Evolutionary conservation across 2,329 filamentous ascomycete genomes (phyloP).

Genomic region (Boeremia exigua): DNA sequence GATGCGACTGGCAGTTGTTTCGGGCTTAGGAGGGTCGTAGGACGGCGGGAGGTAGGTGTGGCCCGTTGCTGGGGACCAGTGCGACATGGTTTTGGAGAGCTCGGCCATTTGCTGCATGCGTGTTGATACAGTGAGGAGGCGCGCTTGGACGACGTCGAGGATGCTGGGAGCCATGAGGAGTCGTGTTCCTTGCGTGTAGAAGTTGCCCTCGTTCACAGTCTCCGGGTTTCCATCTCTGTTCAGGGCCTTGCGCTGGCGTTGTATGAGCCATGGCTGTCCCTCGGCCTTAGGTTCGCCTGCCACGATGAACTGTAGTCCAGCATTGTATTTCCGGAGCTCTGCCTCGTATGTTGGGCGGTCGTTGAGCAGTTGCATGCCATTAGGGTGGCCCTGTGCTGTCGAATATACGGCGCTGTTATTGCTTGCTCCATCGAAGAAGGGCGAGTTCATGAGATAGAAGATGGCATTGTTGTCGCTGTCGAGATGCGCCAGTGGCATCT

Average conservation of each 20-base stretch:
- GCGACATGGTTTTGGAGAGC: constrained; percentile 59
- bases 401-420: constrained; percentile 63
- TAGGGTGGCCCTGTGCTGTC: constrained; percentile 58
- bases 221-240: constrained; percentile 53
- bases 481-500: constrained; percentile 31
- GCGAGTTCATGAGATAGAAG: constrained; percentile 67
- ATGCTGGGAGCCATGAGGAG: constrained; percentile 69
- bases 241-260: constrained; percentile 58
- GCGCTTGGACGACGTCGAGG: constrained; percentile 62
- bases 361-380: constrained; percentile 57
- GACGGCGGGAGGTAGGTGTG: constrained; percentile 64
- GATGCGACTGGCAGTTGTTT: constrained; percentile 34
- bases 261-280: constrained; percentile 65
- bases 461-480: constrained; percentile 53
- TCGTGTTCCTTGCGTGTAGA: constrained; percentile 65
- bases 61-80: constrained; percentile 64
- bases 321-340: constrained; percentile 56
- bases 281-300: constrained; percentile 61
- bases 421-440: constrained; percentile 67
- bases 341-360: constrained; percentile 64
- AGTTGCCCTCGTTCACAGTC: constrained; percentile 62
- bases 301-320: constrained; percentile 66
- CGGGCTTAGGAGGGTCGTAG: constrained; percentile 47
- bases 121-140: constrained; percentile 62
- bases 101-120: constrained; percentile 63